Evolutionary conservation across 2,329 filamentous ascomycete genomes (phyloP), one percentile per base, ranked within the genome.

Genomic region (Ophiocordyceps polyrhachis-furcata): DNA sequence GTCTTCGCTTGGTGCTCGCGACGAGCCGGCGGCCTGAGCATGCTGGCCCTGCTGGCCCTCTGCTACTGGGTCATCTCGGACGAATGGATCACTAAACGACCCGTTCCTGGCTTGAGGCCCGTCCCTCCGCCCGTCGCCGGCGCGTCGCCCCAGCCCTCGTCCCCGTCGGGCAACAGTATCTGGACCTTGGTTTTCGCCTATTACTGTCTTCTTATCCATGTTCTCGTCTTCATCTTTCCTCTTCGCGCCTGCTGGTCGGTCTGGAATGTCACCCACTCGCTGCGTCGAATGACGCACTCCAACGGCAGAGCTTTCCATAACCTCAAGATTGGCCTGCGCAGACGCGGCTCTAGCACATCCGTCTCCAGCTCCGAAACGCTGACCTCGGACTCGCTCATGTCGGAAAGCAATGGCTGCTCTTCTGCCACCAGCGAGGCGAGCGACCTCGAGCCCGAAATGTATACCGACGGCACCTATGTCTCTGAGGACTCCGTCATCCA

Each of bases 191-290:
- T 74, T 28, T 81, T 79, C 53, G 69, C 76, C 43, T 76, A 74
- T 53, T 84, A 83, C 59, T 76, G 72, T 44, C 63, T 83, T 17
- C 56, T 80, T 31, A 71, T 83, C 46, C 80, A 84, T 57, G 46
- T 76, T 45, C 63, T 81, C 45, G 76, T 81, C 52, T 72, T 74
- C 49, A 57, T 69, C 29, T 83, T 83, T 51, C 75, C 77, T 20
- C 54, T 79, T 6, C 71, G 78, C 47, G 73, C 76, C 21, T 75
- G 70, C 59, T 80, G 69, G 65, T 70, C 75, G 15, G 67, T 79
- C 43, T 71, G 70, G 64, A 69, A 70, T 53, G 65, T 80, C 45
- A 75, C 73, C 15, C 60, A 60, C 23, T 64, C 62, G 48, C 58
- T 79, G 43, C 65, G 64, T 49, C 68, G 65, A 53, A 62, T 62